phyloP scores from a whole-genome alignment of 768 basidiomycete genomes.

The Trichaptum fuscoviolaceum region DNA sequence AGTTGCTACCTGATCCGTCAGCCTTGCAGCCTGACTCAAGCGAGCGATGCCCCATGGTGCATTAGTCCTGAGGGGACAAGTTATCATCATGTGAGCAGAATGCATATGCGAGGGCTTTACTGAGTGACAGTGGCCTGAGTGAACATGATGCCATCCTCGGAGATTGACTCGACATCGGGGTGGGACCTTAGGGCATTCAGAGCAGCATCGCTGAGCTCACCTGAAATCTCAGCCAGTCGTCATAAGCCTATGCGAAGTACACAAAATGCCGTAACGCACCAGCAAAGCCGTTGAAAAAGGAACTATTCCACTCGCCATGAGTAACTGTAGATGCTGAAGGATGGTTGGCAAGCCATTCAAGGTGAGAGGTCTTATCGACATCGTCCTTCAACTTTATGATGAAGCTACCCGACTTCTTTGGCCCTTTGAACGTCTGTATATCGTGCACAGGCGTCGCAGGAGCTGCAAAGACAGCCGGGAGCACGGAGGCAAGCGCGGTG shows the following conservation, averaged over 20 bases:
- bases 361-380: conserved; percentile 11
- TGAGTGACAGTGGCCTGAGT: conserved; percentile 11
- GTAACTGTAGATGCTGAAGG: conserved; percentile 11
- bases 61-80: background rate
- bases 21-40: background rate
- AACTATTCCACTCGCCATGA: conserved; percentile 17
- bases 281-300: conserved; percentile 23
- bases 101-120: background rate
- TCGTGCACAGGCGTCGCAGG: conserved; percentile 5
- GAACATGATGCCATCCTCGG: conserved; percentile 27
- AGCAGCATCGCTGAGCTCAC: conserved; percentile 15
- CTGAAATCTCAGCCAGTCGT: conserved; percentile 1
- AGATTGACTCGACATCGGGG: conserved; percentile 22
- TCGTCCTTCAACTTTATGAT: conserved; percentile 22
- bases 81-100: background rate
- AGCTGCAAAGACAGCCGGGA: background rate
- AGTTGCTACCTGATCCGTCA: background rate
- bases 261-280: conserved; percentile 10
- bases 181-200: conserved; percentile 23
- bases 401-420: conserved; percentile 13
- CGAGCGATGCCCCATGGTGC: background rate
- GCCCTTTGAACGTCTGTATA: conserved; percentile 13
- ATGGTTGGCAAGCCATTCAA: conserved; percentile 7
- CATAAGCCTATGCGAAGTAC: background rate
- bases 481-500: background rate